phyloP scores from a whole-genome alignment of 1,139 yeast genomes.

The Pichia sp. region DNA sequence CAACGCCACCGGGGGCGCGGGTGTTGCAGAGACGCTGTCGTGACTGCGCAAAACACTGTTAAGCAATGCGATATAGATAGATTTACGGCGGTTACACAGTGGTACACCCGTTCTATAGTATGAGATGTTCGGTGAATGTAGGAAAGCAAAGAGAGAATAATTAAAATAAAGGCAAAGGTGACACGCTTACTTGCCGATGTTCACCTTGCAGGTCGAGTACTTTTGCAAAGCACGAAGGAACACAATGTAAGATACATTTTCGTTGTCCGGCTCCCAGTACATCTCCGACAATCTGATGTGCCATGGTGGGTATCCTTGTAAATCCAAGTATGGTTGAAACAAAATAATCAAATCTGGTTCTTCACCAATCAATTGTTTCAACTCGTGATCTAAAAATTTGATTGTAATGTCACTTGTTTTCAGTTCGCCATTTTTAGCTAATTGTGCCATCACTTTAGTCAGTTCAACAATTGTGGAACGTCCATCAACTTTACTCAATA shows the following conservation, averaged over 20 bases:
- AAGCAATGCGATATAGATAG: too few species aligned
- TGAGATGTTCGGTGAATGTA: background rate
- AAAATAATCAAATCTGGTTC: slow-evolving; percentile 87
- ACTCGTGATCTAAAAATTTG: slow-evolving; percentile 67
- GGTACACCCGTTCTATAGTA: too few species aligned
- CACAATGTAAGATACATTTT: slow-evolving; percentile 73
- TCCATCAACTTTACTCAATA: slow-evolving; percentile 77
- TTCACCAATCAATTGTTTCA: slow-evolving; percentile 68
- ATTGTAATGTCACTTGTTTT: slow-evolving; percentile 64
- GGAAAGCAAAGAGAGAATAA: slow-evolving; percentile 4
- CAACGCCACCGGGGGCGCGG: too few species aligned
- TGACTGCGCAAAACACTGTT: too few species aligned
- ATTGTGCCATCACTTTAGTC: slow-evolving; percentile 77
- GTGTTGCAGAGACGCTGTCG: too few species aligned
- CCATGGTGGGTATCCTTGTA: slow-evolving; percentile 98
- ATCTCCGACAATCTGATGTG: slow-evolving; percentile 86
- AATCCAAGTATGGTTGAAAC: slow-evolving; percentile 79
- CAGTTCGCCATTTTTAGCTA: slow-evolving; percentile 59
- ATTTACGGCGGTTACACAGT: too few species aligned
- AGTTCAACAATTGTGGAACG: slow-evolving; percentile 84
- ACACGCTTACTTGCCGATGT: too few species aligned
- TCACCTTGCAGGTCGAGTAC: slow-evolving; percentile 75
- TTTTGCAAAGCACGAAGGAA: slow-evolving; percentile 78
- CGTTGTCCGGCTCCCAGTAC: slow-evolving; percentile 84
- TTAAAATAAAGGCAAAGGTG: background rate